Percentiles rank a stretch among this genome's conserved stretches.
phyloP scores from a whole-genome alignment of 2,329 filamentous ascomycete genomes.

The Fusarium mexicanum region DNA sequence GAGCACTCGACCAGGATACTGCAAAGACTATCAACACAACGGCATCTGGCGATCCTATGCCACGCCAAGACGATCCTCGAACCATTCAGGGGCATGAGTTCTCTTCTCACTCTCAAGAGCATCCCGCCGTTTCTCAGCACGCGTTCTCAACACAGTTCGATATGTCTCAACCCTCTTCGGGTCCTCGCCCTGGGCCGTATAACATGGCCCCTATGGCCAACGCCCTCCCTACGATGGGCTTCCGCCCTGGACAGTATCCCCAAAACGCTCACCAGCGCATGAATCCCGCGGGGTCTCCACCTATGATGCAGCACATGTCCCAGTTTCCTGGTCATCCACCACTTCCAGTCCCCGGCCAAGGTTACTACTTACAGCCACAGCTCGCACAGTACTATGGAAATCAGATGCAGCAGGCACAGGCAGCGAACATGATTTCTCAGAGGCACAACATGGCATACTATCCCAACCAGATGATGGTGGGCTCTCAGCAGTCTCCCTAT shows the following conservation, averaged over 20 bases:
- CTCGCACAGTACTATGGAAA: conserved; percentile 57
- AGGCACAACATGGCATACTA: conserved; percentile 57
- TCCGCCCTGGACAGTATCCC: conserved; percentile 52
- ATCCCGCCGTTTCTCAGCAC: conserved; percentile 49
- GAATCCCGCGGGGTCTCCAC: conserved; percentile 49
- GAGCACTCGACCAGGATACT: conserved; percentile 9
- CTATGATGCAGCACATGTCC: conserved; percentile 52
- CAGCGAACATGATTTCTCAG: conserved; percentile 47
- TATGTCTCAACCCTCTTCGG: conserved; percentile 47
- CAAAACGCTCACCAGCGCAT: conserved; percentile 49
- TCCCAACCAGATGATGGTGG: conserved; percentile 55
- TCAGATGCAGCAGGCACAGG: conserved; percentile 52
- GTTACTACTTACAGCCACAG: conserved; percentile 59
- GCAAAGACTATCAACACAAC: conserved; percentile 12
- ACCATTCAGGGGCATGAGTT: conserved; percentile 31
- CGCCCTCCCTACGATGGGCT: conserved; percentile 54
- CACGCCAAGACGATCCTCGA: conserved; percentile 15
- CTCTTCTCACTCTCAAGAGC: conserved; percentile 36
- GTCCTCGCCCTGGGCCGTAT: conserved; percentile 49
- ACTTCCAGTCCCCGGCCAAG: conserved; percentile 53
- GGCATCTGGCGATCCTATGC: conserved; percentile 1
- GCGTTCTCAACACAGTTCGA: conserved; percentile 55
- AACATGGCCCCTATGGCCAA: conserved; percentile 59
- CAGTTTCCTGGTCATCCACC: conserved; percentile 52
- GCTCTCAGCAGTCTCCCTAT: conserved; percentile 53